A percentile compares a stretch with the other conserved stretches of the same genome.
Conservation (phyloP, 768 basidiomycete species). For the Mycena pura region DNA sequence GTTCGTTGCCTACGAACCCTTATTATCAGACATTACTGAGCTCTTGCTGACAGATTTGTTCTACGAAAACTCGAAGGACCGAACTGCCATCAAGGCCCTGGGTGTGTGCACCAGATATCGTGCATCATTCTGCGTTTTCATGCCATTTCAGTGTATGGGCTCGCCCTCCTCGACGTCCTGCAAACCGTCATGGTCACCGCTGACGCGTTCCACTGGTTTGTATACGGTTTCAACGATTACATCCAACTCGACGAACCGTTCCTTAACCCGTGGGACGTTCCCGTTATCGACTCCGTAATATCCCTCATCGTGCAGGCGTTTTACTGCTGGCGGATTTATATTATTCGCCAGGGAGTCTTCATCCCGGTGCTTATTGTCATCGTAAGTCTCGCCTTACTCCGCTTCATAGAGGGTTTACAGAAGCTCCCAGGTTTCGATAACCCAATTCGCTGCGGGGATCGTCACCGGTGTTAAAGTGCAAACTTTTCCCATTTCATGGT, state of each 20-base stretch:
- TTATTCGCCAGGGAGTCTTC: constrained; percentile 11
- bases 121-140: constrained; percentile 3
- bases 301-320: constrained; percentile 29
- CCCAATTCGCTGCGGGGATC: constrained; percentile 18
- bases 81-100: constrained; percentile 6
- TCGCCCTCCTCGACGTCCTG: constrained; percentile 27
- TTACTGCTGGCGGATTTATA: constrained; percentile 29
- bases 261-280: constrained; percentile 28
- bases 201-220: constrained; percentile 35
- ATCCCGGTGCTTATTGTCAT: constrained; percentile 20
- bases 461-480: constrained; percentile 15
- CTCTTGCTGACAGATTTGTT: constrained; percentile 12
- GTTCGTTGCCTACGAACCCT: background rate
- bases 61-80: constrained; percentile 13
- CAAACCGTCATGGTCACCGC: constrained; percentile 30
- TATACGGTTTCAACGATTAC: constrained; percentile 27
- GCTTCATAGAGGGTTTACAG: background rate
- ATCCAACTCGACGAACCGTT: constrained; percentile 20
- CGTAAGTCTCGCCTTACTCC: constrained; percentile 1
- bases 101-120: constrained; percentile 5
- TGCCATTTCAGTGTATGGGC: constrained; percentile 24
- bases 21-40: background rate
- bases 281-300: constrained; percentile 27
- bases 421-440: constrained; percentile 14
- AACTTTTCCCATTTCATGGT: background rate